phyloP scores from a whole-genome alignment of 2,329 filamentous ascomycete genomes.

The Akanthomyces dipterigenus region DNA sequence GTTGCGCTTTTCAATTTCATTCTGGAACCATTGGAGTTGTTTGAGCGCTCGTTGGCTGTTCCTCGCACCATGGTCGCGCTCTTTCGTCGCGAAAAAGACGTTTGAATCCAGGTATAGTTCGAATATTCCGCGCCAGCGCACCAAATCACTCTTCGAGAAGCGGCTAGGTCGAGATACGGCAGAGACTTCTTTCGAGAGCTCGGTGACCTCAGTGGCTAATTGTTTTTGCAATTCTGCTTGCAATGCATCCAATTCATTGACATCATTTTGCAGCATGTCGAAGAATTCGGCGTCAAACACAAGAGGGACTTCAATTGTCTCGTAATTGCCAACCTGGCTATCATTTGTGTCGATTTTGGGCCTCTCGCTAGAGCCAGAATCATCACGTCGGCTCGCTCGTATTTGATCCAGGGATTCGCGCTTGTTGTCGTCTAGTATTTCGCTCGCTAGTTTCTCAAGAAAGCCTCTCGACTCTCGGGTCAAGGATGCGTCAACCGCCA shows the following conservation, averaged over 20 bases:
- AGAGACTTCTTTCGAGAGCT: constrained; percentile 58
- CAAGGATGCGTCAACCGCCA: constrained; percentile 61
- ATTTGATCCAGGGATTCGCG: not conserved
- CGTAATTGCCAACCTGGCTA: constrained; percentile 15
- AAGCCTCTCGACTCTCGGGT: constrained; percentile 58
- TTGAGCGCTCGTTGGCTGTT: constrained; percentile 58
- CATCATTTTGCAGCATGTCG: constrained; percentile 63
- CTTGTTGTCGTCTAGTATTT: constrained; percentile 14
- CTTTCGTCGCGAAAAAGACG: constrained; percentile 75
- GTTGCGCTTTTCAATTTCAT: constrained; percentile 54
- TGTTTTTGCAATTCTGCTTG: constrained; percentile 59
- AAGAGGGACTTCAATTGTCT: constrained; percentile 64
- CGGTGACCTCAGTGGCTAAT: constrained; percentile 56
- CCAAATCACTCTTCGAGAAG: constrained; percentile 59
- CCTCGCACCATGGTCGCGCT: constrained; percentile 62
- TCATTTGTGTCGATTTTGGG: not conserved
- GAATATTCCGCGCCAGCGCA: constrained; percentile 74
- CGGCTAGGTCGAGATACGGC: constrained; percentile 57
- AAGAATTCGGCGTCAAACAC: constrained; percentile 78
- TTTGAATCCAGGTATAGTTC: constrained; percentile 73
- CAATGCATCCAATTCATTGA: constrained; percentile 61
- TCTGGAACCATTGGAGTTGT: constrained; percentile 65
- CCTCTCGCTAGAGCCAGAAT: not conserved
- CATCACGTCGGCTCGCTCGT: not conserved
- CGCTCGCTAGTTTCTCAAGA: constrained; percentile 52